Evolutionary conservation across 2,329 filamentous ascomycete species (phyloP), one percentile per base, ranked within the genome.

Genomic region (Aurifilum marmelostoma): DNA sequence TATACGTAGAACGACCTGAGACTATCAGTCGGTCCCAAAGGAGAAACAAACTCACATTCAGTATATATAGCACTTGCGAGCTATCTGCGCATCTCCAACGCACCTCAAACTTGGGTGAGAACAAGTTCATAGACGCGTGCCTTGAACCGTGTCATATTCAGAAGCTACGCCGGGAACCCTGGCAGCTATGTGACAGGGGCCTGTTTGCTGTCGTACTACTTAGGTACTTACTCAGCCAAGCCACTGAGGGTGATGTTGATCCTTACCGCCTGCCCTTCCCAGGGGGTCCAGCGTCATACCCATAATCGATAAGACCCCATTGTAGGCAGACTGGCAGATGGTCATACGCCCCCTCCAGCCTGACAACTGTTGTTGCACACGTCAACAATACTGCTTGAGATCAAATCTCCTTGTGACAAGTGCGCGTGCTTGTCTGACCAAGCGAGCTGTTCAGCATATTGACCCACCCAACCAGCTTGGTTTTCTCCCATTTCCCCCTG

Each of bases 201-300:
- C 21, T 50, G 47, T 50, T 47, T 47, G 8, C 41, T 18, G 41
- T 43, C 18, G 41, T 47, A 47, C 16, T 16, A 18, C 2, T 16
- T 16, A 43, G 14, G 41, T 47, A n/a, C 41, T 14, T 47, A 47
- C 41, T 6, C 34, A 47, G 18, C 41, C 41, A 32, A 24, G 12
- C 32, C 9, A 29, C 34, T 24, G 12, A 50, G 41, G 24, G 1
- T 62, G 39, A 11, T 11, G 39, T 3, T n/a, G 37, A 32, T 21
- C 54, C 56, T 62, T 50, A 67, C 65, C 65, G 58, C 65, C 65
- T 67, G 41, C 65, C 65, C 5, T 52, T 52, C 37, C 27, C 5
- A n/a, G 29, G n/a, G 18, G 59, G 58, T 2, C 18, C 50, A 58
- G n/a, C 56, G 65, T 66, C 58, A 61, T 61, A 32, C 5, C 37